Conservation (phyloP, 2,329 filamentous ascomycete species). For the Trichophyton verrucosum region DNA sequence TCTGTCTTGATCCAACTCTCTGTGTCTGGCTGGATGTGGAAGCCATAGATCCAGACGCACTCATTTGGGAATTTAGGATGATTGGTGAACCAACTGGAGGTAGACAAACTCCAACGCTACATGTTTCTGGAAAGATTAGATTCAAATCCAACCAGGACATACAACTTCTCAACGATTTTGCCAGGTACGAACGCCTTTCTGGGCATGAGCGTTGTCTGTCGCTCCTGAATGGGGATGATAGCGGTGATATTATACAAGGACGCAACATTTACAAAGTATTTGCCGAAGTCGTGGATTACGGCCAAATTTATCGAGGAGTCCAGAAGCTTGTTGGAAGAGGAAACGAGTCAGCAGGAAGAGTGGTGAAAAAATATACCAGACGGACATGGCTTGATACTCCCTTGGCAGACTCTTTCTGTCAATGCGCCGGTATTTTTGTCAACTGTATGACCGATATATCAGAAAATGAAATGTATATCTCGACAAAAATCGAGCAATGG, state of each 20-base stretch:
- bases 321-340: constrained; percentile 8
- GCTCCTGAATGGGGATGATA: constrained; percentile 4
- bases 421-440: constrained; percentile 7
- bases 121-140: constrained; percentile 4
- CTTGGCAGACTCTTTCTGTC: constrained; percentile 6
- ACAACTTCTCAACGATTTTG: constrained; percentile 3
- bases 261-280: constrained; percentile 11
- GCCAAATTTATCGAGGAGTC: constrained; percentile 18
- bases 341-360: constrained; percentile 5
- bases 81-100: neutral
- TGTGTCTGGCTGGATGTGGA: constrained; percentile 6
- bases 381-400: constrained; percentile 5
- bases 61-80: constrained; percentile 4
- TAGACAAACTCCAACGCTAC: neutral
- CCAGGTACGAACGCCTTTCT: constrained; percentile 4
- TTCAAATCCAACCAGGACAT: constrained; percentile 4
- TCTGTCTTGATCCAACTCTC: constrained; percentile 4
- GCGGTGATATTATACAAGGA: constrained; percentile 5
- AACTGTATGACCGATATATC: constrained; percentile 9
- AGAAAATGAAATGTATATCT: constrained; percentile 7
- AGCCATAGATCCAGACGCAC: neutral
- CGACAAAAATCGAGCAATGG: constrained; percentile 8
- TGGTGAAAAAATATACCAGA: constrained; percentile 3
- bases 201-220: constrained; percentile 4
- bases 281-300: constrained; percentile 19